Evolutionary conservation across 768 basidiomycete genomes (phyloP).

Genomic region (Tricholoma bakamatsutake): DNA sequence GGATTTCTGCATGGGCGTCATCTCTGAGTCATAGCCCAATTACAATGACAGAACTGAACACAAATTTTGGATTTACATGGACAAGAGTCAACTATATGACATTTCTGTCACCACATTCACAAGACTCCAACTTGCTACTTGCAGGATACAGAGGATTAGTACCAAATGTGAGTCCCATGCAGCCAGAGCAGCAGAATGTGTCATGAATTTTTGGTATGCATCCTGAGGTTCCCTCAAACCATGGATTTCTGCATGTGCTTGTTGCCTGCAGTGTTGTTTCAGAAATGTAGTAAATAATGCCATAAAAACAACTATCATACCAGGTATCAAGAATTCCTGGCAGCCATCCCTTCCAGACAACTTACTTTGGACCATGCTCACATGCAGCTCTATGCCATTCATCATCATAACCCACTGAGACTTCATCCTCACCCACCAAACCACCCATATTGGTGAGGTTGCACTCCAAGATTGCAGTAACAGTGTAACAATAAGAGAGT

Average conservation of each 20-base stretch:
- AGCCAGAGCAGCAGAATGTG: background rate
- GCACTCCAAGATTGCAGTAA: too few species aligned
- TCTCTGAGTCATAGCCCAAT: too few species aligned
- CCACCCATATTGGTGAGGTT: background rate
- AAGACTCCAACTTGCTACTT: too few species aligned
- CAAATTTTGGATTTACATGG: too few species aligned
- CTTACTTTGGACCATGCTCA: background rate
- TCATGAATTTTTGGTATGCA: background rate
- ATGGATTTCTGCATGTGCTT: background rate
- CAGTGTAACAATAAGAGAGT: background rate
- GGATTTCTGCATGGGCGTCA: too few species aligned
- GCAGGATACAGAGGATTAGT: too few species aligned
- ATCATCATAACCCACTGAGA: background rate
- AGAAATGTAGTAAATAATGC: background rate
- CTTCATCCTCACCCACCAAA: too few species aligned
- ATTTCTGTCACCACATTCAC: too few species aligned
- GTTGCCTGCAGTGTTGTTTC: background rate
- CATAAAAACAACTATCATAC: background rate
- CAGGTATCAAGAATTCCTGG: background rate
- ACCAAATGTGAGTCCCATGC: background rate
- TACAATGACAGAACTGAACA: too few species aligned
- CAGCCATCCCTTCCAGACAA: background rate
- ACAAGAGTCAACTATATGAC: too few species aligned
- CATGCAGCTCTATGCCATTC: background rate
- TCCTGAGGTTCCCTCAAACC: background rate